These are phyloP conservation scores for Westerdykella aurantiaca DNA, from an alignment of 2,329 filamentous ascomycete species.

Conservation along the genomic window DNA sequence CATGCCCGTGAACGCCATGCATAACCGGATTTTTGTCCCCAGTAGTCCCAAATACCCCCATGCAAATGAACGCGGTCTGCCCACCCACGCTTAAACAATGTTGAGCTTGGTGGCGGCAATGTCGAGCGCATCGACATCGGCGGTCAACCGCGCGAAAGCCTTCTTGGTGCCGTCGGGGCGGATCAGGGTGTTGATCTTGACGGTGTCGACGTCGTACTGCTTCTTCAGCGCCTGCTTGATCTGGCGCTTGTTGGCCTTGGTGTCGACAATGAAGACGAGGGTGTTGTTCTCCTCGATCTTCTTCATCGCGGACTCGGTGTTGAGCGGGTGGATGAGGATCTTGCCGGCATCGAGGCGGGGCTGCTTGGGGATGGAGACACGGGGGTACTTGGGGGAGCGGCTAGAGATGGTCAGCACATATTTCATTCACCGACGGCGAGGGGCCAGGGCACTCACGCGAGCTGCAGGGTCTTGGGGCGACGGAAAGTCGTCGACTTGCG, in stretches of 20 bases:
- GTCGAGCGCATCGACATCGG: conserved; percentile 96
- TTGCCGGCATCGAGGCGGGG: conserved; percentile 96
- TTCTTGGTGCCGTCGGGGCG: conserved; percentile 98
- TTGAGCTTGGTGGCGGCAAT: conserved; percentile 98
- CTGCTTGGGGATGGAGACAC: conserved; percentile 85
- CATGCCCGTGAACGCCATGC: conserved; percentile 36
- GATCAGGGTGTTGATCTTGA: conserved; percentile 99
- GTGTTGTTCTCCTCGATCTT: conserved; percentile 99
- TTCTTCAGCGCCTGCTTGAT: conserved; percentile 98
- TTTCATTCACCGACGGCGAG: not conserved
- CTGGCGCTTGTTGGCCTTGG: conserved; percentile 95
- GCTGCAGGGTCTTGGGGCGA: conserved; percentile 91
- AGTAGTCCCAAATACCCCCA: conserved; percentile 24
- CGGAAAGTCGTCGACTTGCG: conserved; percentile 91
- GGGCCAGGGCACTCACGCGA: conserved; percentile 47
- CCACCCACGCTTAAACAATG: conserved; percentile 67
- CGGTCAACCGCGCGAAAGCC: conserved; percentile 91
- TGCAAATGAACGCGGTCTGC: conserved; percentile 13
- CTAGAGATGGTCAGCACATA: conserved; percentile 1
- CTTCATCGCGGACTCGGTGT: conserved; percentile 99
- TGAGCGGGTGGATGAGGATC: conserved; percentile 93
- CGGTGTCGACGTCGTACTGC: conserved; percentile 94
- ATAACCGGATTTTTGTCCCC: conserved; percentile 26
- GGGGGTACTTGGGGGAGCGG: conserved; percentile 89
- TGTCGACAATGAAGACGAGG: conserved; percentile 92